Base-by-base conservation (phyloP, 768 basidiomycete species). In the Boletus sensibilis region DNA sequence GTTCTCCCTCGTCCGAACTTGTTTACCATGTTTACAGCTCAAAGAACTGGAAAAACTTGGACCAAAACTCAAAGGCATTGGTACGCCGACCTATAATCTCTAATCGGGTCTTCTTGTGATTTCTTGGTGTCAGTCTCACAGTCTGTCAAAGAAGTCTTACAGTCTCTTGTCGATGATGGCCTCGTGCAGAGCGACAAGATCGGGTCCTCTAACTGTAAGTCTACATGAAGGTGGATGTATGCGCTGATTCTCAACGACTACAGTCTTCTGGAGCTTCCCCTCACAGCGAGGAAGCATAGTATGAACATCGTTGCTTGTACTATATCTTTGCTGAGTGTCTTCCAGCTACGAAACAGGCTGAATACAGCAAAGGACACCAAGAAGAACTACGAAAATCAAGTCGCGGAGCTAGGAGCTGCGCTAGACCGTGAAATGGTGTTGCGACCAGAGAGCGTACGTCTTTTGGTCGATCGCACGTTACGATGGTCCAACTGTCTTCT, bases 241-340 rank as follows among this genome's bases (percentile, higher is more conserved):
- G 60, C 70, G 67, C 52, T 52, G 41, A 53, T 51, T 44, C 56
- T 60, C 41, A 45, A 44, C 2, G 20, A 16, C 20, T 34, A 34
- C 21, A 95, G 94, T 95, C 74, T 96, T 92, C 71, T 97, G 94
- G 94, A 91, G 91, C 65, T 96, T 97, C 69, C 94, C 94, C 16
- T 94, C 92, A 1, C 91, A 94, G 56, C 82, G 84, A 44, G 93
- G 94, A 5, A 83, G 87, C 9, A 78, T 86, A 64, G 94, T 94
- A 66, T 27, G 68, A 39, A 45, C 12, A 2, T 34, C 3, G 34
- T 46, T 52, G 9, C 33, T 41, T 16, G 38, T 33, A 34, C 11
- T 2, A 41, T 23, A 4, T 61, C 25, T 21, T 9, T 44, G 33
- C 50, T 56, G 56, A 54, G 41, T 34, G 13, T 40, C 23, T 39